phyloP scores from a whole-genome alignment of 208 protist species.

The Tetramitus jugosus region DNA sequence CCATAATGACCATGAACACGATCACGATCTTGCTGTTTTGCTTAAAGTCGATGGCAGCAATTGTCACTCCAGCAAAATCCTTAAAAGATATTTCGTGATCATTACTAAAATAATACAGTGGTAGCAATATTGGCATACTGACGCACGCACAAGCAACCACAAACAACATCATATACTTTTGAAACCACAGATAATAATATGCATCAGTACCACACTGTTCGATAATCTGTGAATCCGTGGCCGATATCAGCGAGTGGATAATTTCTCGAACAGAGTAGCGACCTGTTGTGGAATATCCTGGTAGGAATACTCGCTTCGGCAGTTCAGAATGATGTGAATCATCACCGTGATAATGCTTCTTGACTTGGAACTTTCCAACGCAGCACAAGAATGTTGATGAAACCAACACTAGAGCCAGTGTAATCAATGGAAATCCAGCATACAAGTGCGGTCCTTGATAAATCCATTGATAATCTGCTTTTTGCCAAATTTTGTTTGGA shows the following conservation, averaged over 20 bases:
- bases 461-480: neutral
- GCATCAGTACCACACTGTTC: conserved; percentile 6
- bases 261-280: neutral
- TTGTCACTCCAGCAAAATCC: neutral
- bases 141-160: neutral
- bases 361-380: neutral
- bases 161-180: conserved; percentile 2
- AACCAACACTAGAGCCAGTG: neutral
- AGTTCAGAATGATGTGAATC: neutral
- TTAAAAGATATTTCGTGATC: neutral
- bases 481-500: neutral
- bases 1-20: neutral
- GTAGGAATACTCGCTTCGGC: neutral
- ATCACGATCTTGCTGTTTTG: neutral
- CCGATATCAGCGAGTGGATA: neutral
- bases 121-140: neutral
- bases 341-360: neutral
- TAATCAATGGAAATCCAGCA: neutral
- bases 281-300: neutral
- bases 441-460: neutral
- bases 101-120: neutral
- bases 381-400: neutral
- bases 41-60: neutral
- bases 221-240: neutral
- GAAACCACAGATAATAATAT: conserved; percentile 16